phyloP scores from a whole-genome alignment of 2,329 filamentous ascomycete species.

The Coniochaeta pulveracea region DNA sequence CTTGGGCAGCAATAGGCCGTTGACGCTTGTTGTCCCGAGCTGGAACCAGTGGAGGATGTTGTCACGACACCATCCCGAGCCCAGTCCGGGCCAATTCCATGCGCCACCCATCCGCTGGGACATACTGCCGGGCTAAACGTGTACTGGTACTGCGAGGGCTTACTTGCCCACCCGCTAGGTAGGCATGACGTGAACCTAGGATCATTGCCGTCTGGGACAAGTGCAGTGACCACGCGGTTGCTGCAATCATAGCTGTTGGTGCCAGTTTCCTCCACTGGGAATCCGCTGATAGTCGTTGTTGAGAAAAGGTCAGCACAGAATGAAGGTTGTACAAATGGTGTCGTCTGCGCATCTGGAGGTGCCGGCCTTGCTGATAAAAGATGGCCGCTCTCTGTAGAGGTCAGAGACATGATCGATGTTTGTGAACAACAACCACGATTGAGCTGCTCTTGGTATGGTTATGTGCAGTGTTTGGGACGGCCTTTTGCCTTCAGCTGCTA shows the following conservation, averaged over 20 bases:
- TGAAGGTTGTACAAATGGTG: slow-evolving; percentile 3
- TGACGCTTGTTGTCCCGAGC: slow-evolving; percentile 3
- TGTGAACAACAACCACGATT: slow-evolving; percentile 1
- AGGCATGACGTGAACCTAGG: slow-evolving; percentile 1
- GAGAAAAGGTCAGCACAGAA: slow-evolving; percentile 3
- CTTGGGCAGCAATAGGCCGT: slow-evolving; percentile 4
- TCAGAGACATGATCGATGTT: slow-evolving; percentile 1
- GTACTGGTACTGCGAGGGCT: slow-evolving; percentile 3
- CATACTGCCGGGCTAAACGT: slow-evolving; percentile 2
- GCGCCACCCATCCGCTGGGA: background rate
- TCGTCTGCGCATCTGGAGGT: slow-evolving; percentile 1
- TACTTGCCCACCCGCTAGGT: background rate
- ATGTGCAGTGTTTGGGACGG: slow-evolving; percentile 1
- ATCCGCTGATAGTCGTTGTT: slow-evolving; percentile 2
- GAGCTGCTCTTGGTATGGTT: background rate
- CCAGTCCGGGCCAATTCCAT: slow-evolving; percentile 1
- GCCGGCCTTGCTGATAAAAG: background rate
- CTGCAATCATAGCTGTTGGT: background rate
- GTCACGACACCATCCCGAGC: background rate
- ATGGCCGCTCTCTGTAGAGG: background rate
- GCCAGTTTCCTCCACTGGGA: background rate
- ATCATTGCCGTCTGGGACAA: slow-evolving; percentile 1
- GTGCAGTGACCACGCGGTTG: slow-evolving; percentile 1
- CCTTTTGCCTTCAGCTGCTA: background rate
- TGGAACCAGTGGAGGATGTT: background rate